Conservation (phyloP, 2,329 filamentous ascomycete genomes). For the Aspergillus latus region DNA sequence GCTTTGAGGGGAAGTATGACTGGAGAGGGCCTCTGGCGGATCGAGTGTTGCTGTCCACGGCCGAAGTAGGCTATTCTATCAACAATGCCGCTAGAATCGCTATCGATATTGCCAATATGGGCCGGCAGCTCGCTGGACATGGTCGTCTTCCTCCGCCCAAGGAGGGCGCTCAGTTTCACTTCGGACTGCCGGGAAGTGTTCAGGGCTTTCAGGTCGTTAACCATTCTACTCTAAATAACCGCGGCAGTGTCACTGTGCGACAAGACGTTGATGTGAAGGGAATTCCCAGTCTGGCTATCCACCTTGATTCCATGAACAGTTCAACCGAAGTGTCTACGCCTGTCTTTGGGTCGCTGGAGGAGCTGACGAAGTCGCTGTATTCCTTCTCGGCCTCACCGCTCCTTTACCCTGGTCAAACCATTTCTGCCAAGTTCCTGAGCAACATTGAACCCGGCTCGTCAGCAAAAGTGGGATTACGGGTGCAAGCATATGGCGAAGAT, state of each 20-base stretch:
- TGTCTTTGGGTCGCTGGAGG: neutral
- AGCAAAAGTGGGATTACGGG: neutral
- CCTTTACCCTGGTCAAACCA: neutral
- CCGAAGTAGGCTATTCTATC: neutral
- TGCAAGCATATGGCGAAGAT: neutral
- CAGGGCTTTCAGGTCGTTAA: neutral
- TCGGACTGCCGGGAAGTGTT: neutral
- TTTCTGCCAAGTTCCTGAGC: neutral
- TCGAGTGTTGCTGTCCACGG: neutral
- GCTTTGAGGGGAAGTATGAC: neutral
- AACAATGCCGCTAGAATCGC: neutral
- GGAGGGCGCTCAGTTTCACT: neutral
- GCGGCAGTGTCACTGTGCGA: neutral
- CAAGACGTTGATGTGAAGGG: neutral
- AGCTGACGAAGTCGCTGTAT: neutral
- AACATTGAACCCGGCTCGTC: neutral
- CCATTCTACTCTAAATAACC: too few relatives aligned
- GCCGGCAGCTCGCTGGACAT: neutral
- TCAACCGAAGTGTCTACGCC: neutral
- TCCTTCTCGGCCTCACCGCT: neutral
- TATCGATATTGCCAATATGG: neutral
- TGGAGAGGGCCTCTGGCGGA: neutral
- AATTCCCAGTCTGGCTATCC: neutral
- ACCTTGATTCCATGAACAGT: neutral
- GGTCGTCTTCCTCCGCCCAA: neutral